Base-by-base conservation (phyloP, 2,329 filamentous ascomycete genomes). In the Magnaporthales sp. region DNA sequence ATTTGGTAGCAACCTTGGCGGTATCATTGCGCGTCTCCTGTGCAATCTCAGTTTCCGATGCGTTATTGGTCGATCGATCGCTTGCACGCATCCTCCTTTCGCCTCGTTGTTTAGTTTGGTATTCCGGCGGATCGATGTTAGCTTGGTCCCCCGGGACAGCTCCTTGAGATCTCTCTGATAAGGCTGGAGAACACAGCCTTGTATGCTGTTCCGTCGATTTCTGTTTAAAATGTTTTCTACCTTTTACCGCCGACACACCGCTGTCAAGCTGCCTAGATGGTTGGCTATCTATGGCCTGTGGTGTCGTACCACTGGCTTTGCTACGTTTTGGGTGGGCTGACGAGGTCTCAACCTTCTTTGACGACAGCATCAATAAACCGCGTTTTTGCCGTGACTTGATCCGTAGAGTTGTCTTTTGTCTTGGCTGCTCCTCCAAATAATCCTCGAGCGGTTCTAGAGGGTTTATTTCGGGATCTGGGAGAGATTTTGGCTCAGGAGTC, bases 371-470 rank as follows among this genome's bases (percentile, higher is more conserved):
- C 60, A 85, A 70, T 8, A 86, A 70, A 1, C 83, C 83, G 65
- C 82, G 77, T 67, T 80, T 63, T 46, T 30, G 79, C 67, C 79
- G 77, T 22, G 81, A 75, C 68, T 77, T 80, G 65, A 85, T 81
- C 8, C 79, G 78, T 46, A 85, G 73, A 68, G 82, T 80, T 22
- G 81, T 81, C 63, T 78, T 79, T 9, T 74, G 77, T 66, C 77
- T 71, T 19, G 64, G 5, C 8, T 13, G 56, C 56, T 60, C 15
- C 29, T 24, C 7, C 5, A 15, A 19, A 27, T 60, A 11, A 19
- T 19, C 56, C 26, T 29, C 56, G 11, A 29, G 7, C 8, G 26
- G 5, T 19, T 60, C 27, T 1, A 13, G 10, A 15, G 56, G 56
- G 24, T 27, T 6, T 60, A 4, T 27, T 27, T 60, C 56, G 1